Evolutionary conservation across 768 basidiomycete genomes (phyloP), one percentile per base, ranked within the genome.

Genomic region (Boletus tomentosulus): DNA sequence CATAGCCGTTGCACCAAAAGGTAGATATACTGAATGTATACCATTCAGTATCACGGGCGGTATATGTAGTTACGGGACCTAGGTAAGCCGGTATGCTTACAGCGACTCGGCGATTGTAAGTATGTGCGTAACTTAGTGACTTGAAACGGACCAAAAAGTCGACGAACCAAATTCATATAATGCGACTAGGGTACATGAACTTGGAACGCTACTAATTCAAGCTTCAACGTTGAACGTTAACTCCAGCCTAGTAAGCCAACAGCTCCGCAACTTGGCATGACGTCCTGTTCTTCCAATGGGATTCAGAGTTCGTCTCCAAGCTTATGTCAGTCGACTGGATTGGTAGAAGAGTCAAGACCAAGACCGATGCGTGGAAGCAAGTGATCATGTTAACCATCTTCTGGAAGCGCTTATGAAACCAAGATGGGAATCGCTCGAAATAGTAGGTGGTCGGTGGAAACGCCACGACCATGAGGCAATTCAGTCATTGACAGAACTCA

Each of bases 391-490:
- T 41, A 41, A 10, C 10, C 22, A 12, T 42, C 41, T 28, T 45
- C 44, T 28, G 27, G 44, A 15, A 45, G 7, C n/a, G 28, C 30
- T 31, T 30, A 7, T n/a, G 3, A 43, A 50, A 45, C 51, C 49
- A 51, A 52, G 54, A 65, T 59, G 42, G 49, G 49, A 66, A 60
- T 46, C 41, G 22, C 49, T 46, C 38, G 51, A 42, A 58, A 45
- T 28, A 27, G 51, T 28, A 27, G 51, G 28, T 13, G 46, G 50
- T 51, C 27, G 41, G 41, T 49, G 46, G 39, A 48, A 64, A 57
- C 31, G 49, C 49, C 41, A 24, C 10, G 30, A 31, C 49, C 49
- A 42, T 50, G 63, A 61, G 63, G 63, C 62, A 39, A 44, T 35
- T 46, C 28, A 38, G 48, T 55, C 51, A 42, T 44, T 30, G 28